These are phyloP conservation scores for Lantana camara DNA, from an alignment of 257 asterid genomes.

Conservation along the genomic window DNA sequence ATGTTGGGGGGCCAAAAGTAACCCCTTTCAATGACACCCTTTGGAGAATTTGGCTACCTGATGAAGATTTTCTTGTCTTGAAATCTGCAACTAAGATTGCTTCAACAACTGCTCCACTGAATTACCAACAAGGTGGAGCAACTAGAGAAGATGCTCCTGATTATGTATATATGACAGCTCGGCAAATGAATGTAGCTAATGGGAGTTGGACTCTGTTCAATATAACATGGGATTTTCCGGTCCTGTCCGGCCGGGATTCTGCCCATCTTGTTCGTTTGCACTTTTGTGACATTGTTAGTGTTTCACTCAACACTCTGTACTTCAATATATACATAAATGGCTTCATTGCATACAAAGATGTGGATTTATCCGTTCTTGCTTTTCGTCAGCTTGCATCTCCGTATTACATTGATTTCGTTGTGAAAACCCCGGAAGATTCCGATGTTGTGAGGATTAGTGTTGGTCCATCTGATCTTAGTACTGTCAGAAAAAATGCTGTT, in stretches of 20 bases:
- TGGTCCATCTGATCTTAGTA: constrained; percentile 74
- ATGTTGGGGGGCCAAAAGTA: constrained; percentile 70
- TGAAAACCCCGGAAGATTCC: constrained; percentile 35
- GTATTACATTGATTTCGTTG: constrained; percentile 67
- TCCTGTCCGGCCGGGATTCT: constrained; percentile 28
- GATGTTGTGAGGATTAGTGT: constrained; percentile 50
- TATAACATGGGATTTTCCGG: constrained; percentile 63
- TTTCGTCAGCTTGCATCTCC: constrained; percentile 69
- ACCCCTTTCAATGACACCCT: constrained; percentile 85
- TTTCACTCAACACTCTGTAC: constrained; percentile 52
- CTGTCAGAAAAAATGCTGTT: constrained; percentile 66
- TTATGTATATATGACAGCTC: constrained; percentile 76
- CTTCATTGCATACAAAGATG: constrained; percentile 61
- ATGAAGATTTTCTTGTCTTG: constrained; percentile 60
- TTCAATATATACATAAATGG: constrained; percentile 65
- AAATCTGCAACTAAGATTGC: constrained; percentile 71
- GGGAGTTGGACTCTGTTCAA: constrained; percentile 50
- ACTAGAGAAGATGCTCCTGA: constrained; percentile 72
- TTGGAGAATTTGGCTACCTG: constrained; percentile 83
- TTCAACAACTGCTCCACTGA: constrained; percentile 47
- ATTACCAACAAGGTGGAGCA: constrained; percentile 69
- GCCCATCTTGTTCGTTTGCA: constrained; percentile 45
- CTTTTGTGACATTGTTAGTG: constrained; percentile 74
- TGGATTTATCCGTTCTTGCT: constrained; percentile 59
- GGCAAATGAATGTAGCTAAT: constrained; percentile 59